Conservation (phyloP, 768 basidiomycete genomes). For the Phylloporus rhodoxanthus region DNA sequence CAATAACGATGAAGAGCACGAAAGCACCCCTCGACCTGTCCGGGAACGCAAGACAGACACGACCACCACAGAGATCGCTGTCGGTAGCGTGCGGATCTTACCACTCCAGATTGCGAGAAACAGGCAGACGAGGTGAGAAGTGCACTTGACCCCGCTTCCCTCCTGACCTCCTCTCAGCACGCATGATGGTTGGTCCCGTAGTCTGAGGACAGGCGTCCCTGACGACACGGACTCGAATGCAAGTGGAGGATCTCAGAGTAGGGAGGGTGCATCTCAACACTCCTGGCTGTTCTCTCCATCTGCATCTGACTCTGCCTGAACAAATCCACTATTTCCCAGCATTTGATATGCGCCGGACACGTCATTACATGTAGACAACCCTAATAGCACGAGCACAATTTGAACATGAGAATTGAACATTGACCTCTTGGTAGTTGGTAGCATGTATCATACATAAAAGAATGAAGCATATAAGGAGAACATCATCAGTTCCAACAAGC, state of each 20-base stretch:
- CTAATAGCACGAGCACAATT: not conserved
- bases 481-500: not conserved
- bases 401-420: too few species aligned
- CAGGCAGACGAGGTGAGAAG: slow-evolving; percentile 13
- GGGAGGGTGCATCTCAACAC: not conserved
- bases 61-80: not conserved
- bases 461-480: too few species aligned
- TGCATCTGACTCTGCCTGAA: slow-evolving; percentile 5
- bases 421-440: too few species aligned
- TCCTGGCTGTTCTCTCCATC: slow-evolving; percentile 15
- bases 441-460: too few species aligned
- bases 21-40: slow-evolving; percentile 24
- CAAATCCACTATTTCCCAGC: not conserved
- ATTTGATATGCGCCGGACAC: too few species aligned
- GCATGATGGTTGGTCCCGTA: slow-evolving; percentile 10
- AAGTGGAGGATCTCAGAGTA: slow-evolving; percentile 7
- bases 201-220: not conserved
- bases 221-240: slow-evolving; percentile 19
- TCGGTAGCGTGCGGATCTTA: not conserved
- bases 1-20: slow-evolving; percentile 7
- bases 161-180: slow-evolving; percentile 2
- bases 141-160: not conserved
- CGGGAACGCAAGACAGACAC: not conserved
- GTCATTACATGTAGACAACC: not conserved
- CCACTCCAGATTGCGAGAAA: slow-evolving; percentile 21